Base-by-base conservation (phyloP, 495 filamentous ascomycete genomes). In the Sphaerosporella brunnea region DNA sequence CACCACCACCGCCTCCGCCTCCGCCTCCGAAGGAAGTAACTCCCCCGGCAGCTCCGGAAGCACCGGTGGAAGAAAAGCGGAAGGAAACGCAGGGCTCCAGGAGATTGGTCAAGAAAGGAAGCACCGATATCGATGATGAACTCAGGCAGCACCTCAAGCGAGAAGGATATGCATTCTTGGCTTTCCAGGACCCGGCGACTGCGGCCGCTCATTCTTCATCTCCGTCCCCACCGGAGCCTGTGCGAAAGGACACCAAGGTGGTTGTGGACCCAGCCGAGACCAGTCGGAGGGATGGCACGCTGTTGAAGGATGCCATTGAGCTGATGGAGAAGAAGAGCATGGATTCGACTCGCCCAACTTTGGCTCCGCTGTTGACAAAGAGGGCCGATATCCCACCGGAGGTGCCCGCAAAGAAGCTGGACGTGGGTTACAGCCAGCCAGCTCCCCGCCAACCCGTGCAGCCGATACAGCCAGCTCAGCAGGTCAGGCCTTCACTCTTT, bases 41-140 rank as follows among this genome's bases (percentile, higher is more conserved):
- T 34, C 43, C 30, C n/a, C 28, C 43, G 43, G 10, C 23, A 20
- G 23, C 28, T 3, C 23, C 30, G 25, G 7, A 30, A 21, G 43
- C 16, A 15, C 23, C 43, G 13, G 13, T 8, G 20, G 4, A 16
- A 20, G 25, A 30, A 10, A 4, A 21, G 4, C n/a, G n/a, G n/a
- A n/a, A n/a, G n/a, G n/a, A n/a, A n/a, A 34, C 45, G 16, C 45
- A 30, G 11, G 11, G 13, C 9, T 13, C 30, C 11, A 38, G 25
- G 23, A 23, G 10, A n/a, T 13, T 39, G n/a, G 39, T 13, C n/a
- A 48, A 39, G 24, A 37, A 48, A 26, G 19, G 7, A 26, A 38
- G 32, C 19, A 18, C 45, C 21, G 45, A 48, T 39, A 21, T 48
- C 45, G 45, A 48, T 21, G 21, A 48, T 26, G 45, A 48, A 23